Base-by-base conservation (phyloP, 768 basidiomycete genomes). In the Udeniomyces megalosporus region DNA sequence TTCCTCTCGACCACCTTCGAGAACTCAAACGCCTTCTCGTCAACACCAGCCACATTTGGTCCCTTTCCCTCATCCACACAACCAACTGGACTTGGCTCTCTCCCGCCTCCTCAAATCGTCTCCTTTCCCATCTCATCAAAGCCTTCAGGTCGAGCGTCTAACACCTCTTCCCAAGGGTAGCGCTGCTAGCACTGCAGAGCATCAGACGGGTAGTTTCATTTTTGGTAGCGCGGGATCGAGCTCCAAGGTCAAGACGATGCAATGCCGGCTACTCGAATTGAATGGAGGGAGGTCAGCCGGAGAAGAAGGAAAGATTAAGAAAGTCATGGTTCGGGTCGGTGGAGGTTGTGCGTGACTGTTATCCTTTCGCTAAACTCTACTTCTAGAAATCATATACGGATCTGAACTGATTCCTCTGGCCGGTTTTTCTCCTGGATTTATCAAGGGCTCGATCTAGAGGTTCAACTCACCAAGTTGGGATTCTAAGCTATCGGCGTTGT, bases 321-420 rank as follows among this genome's bases (percentile, higher is more conserved):
- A 62, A 35, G 61, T 62, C 10, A 62, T 62, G 61, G 55, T 57
- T 22, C 61, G 61, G n/a, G 31, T 62, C 34, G 61, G 61, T 6
- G 61, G 61, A 1, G 61, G 61, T 10, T 62, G 58, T 44, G 34
- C 11, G 8, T n/a, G n/a, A n/a, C n/a, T n/a, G n/a, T 44, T 38
- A 26, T 22, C n/a, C 26, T 47, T 35, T 50, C 29, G 22, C 17
- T 34, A n/a, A 11, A 1, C 15, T 34, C n/a, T 29, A 29, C 42
- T 32, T 4, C 44, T 38, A n/a, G n/a, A n/a, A n/a, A n/a, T n/a
- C n/a, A n/a, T n/a, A n/a, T n/a, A n/a, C n/a, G n/a, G n/a, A n/a
- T n/a, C n/a, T n/a, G n/a, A n/a, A n/a, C n/a, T n/a, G n/a, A n/a
- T n/a, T n/a, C n/a, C n/a, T n/a, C n/a, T n/a, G n/a, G n/a, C n/a